phyloP scores from a whole-genome alignment of 2,329 filamentous ascomycete genomes.

The Pseudogymnoascus sp. region DNA sequence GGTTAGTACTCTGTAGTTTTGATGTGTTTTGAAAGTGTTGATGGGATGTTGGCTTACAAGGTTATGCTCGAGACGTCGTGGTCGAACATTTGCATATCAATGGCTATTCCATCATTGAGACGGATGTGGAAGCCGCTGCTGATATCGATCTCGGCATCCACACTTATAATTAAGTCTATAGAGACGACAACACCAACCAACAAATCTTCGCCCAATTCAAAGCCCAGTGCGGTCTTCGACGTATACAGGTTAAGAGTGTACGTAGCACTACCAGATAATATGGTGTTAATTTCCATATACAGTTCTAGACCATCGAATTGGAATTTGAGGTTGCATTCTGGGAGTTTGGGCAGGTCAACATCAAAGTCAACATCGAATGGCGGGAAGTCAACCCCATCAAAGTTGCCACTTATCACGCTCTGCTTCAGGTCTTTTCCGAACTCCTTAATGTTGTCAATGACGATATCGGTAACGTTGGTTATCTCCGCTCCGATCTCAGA shows the following conservation, averaged over 20 bases:
- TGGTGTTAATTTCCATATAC: constrained; percentile 40
- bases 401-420: constrained; percentile 22
- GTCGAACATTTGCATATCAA: constrained; percentile 43
- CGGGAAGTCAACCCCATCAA: constrained; percentile 28
- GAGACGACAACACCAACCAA: constrained; percentile 40
- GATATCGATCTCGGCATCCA: constrained; percentile 40
- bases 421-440: constrained; percentile 22
- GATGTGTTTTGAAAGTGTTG: not conserved
- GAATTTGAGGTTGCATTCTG: constrained; percentile 36
- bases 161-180: constrained; percentile 44
- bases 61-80: constrained; percentile 39
- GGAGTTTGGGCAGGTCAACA: constrained; percentile 36
- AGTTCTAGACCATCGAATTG: constrained; percentile 44
- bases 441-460: constrained; percentile 22
- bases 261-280: constrained; percentile 33
- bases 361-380: constrained; percentile 36
- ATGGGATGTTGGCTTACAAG: constrained; percentile 35
- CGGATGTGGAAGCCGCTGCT: constrained; percentile 47
- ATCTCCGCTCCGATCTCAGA: constrained; percentile 29
- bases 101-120: constrained; percentile 40
- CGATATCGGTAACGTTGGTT: constrained; percentile 29
- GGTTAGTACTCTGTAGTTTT: not conserved
- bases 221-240: constrained; percentile 36
- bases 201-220: constrained; percentile 33
- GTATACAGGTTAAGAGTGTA: constrained; percentile 43